These are phyloP conservation scores for Aspergillus pseudoglaucus DNA, from an alignment of 2,329 filamentous ascomycete species.

Conservation along the genomic window DNA sequence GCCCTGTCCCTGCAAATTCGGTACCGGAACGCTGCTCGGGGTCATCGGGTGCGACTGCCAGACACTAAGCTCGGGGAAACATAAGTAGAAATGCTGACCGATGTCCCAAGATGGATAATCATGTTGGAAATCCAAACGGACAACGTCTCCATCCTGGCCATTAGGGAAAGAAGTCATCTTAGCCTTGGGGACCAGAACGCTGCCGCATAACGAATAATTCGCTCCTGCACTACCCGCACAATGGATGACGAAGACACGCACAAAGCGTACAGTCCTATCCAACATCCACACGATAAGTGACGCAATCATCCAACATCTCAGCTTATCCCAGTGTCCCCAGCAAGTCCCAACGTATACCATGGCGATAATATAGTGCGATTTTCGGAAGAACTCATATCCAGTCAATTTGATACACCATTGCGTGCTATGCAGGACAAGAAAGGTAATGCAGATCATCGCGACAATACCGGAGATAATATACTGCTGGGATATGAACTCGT, in stretches of 20 bases:
- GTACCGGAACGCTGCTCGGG: constrained; percentile 48
- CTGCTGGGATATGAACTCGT: constrained; percentile 53
- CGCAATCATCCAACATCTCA: constrained; percentile 64
- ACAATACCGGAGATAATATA: constrained; percentile 71
- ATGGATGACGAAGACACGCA: constrained; percentile 57
- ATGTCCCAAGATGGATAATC: constrained; percentile 56
- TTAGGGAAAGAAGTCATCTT: constrained; percentile 50
- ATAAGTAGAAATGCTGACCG: constrained; percentile 67
- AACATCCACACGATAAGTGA: constrained; percentile 59
- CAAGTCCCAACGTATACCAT: constrained; percentile 69
- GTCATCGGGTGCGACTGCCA: constrained; percentile 72
- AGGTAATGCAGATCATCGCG: constrained; percentile 57
- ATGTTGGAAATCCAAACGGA: constrained; percentile 61
- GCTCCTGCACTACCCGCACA: constrained; percentile 37
- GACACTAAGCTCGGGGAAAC: constrained; percentile 59
- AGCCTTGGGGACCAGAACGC: constrained; percentile 50
- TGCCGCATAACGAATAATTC: constrained; percentile 32
- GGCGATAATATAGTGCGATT: constrained; percentile 65
- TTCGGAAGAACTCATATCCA: constrained; percentile 73
- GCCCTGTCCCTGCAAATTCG: constrained; percentile 21
- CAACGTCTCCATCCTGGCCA: constrained; percentile 52
- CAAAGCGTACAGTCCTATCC: constrained; percentile 55
- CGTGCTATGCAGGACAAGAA: constrained; percentile 56
- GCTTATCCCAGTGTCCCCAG: constrained; percentile 65
- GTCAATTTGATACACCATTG: constrained; percentile 56